These are phyloP conservation scores for Lipomyces lipofer DNA, from an alignment of 805 yeast genomes.

Conservation along the genomic window DNA sequence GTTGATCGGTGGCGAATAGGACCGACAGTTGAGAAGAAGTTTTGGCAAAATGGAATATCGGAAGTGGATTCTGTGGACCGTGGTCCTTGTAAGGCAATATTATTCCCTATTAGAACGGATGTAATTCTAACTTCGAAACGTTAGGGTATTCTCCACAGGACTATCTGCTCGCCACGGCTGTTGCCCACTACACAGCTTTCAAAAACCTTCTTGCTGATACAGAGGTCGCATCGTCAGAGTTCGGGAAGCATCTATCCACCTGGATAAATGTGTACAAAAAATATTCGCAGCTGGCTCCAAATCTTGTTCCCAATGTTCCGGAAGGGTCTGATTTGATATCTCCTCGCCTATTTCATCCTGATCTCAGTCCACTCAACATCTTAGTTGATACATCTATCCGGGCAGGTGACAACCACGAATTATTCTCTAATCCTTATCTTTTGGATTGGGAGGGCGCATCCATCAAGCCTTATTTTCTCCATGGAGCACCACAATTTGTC, in stretches of 20 bases:
- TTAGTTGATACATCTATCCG: conserved; percentile 38
- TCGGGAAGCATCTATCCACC: conserved; percentile 19
- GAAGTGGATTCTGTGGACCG: conserved; percentile 50
- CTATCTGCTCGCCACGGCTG: conserved; percentile 63
- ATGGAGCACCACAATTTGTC: conserved; percentile 78
- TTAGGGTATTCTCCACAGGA: conserved; percentile 52
- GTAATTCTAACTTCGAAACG: too few relatives aligned
- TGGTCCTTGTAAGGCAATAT: conserved; percentile 87
- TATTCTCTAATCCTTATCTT: conserved; percentile 47
- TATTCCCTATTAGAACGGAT: too few relatives aligned
- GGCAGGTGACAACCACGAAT: conserved; percentile 16
- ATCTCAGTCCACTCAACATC: conserved; percentile 88
- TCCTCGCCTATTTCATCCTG: conserved; percentile 78
- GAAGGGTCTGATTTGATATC: conserved; percentile 58
- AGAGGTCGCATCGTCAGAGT: conserved; percentile 48
- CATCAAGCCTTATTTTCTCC: conserved; percentile 78
- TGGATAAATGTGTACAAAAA: conserved; percentile 56
- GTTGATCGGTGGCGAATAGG: conserved; percentile 84
- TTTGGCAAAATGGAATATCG: conserved; percentile 66
- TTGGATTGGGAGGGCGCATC: conserved; percentile 81
- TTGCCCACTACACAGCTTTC: conserved; percentile 63
- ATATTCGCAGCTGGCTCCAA: conserved; percentile 56
- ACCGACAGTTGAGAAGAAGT: conserved; percentile 77
- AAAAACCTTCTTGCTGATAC: conserved; percentile 57
- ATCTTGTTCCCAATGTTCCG: conserved; percentile 54